Base-by-base conservation (phyloP, 2,329 filamentous ascomycete genomes). In the Thelonectria discophora region DNA sequence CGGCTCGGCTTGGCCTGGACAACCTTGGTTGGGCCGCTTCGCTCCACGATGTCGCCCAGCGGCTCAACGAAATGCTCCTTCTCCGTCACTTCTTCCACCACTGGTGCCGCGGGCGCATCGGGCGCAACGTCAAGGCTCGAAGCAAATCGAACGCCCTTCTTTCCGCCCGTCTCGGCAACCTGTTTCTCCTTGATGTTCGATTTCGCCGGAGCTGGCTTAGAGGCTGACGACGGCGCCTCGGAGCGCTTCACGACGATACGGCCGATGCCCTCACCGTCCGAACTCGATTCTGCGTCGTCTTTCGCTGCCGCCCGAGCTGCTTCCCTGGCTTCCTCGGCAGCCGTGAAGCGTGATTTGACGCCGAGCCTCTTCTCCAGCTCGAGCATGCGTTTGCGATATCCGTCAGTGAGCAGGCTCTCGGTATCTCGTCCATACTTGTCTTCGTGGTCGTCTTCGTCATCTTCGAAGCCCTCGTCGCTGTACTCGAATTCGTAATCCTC, bases 81-180 rank as follows among this genome's bases (percentile, higher is more conserved):
- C 7, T 63, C 34, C 17, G 54, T 20, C 17, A 40, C 40, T 46
- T 65, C 65, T 15, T 60, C 60, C 5, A 63, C 45, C 10, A 67
- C 57, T 20, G 66, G 64, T 46, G 54, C 45, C 15, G 63, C 54
- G 7, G 68, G 58, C 20, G 73, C 67, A 20, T 64, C 72, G 3
- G 75, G 75, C 49, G 90, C 89, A 64, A 96, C 88, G 69, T 95
- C 91, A 34, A 97, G 79, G 6, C 83, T 82, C 34, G 88, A 80
- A 2, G 93, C 89, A 76, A 97, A 97, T n/a, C 90, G 87, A 24
- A 97, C 93, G 15, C 86, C 89, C 78, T 95, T 97, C 73, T 84
- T 85, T 46, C 72, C 69, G 13, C 70, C 63, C 10, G 40, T 34
- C 3, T 65, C 65, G 9, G 60, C 57, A 37, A 58, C 42, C 24